Evolutionary conservation across 495 filamentous ascomycete species (phyloP), one percentile per base, ranked within the genome.

Genomic region (Tetracladium setigerum): DNA sequence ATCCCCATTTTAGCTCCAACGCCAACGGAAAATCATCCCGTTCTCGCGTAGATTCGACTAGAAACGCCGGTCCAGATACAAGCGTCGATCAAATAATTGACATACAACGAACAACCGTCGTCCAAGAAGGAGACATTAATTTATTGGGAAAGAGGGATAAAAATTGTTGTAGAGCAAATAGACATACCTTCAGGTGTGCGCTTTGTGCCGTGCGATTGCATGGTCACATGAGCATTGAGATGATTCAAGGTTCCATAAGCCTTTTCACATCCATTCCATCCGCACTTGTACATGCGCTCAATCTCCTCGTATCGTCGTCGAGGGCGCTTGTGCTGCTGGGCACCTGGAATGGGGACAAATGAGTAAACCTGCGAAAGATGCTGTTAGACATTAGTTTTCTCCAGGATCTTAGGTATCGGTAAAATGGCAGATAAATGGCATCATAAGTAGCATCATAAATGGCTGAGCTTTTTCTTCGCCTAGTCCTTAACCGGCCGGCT

Each of bases 201-300:
- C 66, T 97, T 97, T 36, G 74, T 67, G 4, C 91, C 91, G 53
- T 97, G 91, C 44, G 83, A 89, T 62, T 97, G 91, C 91, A 97
- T 97, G 15, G 91, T 96, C 41, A 97, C 91, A 59, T 97, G 91
- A 27, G 91, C 91, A 56, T 97, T 97, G 56, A 97, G 64, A 63
- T 97, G 91, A 62, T 97, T 97, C 46, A 97, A 68, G 18, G 91
- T 97, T 46, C 91, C 91, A 58, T 97, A 97, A 11, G 91, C 91
- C 67, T 97, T 97, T 62, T 97, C 92, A 63, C 92, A 98, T 4
- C 90, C 90, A 50, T 95, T 87, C 87, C 89, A 96, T 9, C 92
- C 92, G 67, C 92, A 98, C 67, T 95, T 96, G 71, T 98, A 98
- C 92, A 98, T 98, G 49, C 92, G 83, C 72, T 98, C 92, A 60